Base-by-base conservation (phyloP, 2,329 filamentous ascomycete genomes). In the Cladosporium cucumerinum region DNA sequence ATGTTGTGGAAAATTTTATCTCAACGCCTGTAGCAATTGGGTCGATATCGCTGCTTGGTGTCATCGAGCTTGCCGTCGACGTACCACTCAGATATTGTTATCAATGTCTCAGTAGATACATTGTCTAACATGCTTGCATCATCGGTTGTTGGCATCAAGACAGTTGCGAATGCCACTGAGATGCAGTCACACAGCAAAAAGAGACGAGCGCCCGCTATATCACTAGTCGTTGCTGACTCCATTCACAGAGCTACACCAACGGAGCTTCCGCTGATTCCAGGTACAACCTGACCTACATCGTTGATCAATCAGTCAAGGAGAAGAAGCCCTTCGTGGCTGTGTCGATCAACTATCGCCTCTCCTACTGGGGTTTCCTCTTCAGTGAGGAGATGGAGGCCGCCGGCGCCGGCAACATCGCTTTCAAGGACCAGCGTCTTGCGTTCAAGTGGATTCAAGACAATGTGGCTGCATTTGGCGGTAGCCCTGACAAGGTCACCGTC, bases 401-500 rank as follows among this genome's bases (percentile, higher is more conserved):
- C 16, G 46, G 55, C 16, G 52, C 61, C 26, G 52, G 61, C 70
- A 77, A 77, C 49, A 65, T 75, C 36, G 71, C 70, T 11, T 75
- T 77, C 61, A 65, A 57, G 11, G 69, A 30, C 34, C 34, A 57
- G 32, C 32, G 34, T 21, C 30, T 66, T 16, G 46, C 61, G 3
- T 46, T 66, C 18, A 55, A 81, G 48, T 82, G 81, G 81, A 76
- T 78, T 1, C 71, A 76, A 25, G 72, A 72, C 18, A 80, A 82
- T 61, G 81, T 82, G 43, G 74, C 66, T 5, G 70, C 71, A 7
- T 82, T 82, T 72, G 91, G 91, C 14, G 91, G 91, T 21, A 90
- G 93, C 73, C 88, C 90, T 0, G 80, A 82, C 21, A 90, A 90
- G 74, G 89, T 93, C 10, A 93, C 90, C 0, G 88, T 93, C 65